These are phyloP conservation scores for Hypoxylon sp. DNA, from an alignment of 2,329 filamentous ascomycete genomes.

Conservation along the genomic window DNA sequence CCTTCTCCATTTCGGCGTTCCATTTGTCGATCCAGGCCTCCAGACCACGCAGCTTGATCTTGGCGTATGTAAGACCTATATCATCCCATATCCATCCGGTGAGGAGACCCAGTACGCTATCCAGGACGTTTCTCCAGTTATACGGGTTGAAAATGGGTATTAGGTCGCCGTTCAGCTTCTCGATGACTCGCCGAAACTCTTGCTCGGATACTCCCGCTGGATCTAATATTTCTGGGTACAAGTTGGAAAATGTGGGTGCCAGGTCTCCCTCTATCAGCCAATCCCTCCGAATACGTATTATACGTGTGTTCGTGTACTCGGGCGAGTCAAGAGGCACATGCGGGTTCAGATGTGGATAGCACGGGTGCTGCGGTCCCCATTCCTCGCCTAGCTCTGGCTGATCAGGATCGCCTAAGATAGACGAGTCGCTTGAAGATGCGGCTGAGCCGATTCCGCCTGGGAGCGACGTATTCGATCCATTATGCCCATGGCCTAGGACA, in stretches of 20 bases:
- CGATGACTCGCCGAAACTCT: slow-evolving; percentile 83
- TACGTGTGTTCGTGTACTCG: slow-evolving; percentile 79
- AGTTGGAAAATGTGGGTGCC: slow-evolving; percentile 90
- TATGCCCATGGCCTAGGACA: slow-evolving; percentile 51
- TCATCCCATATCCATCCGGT: slow-evolving; percentile 98
- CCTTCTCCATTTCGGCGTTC: slow-evolving; percentile 76
- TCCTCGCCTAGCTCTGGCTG: slow-evolving; percentile 74
- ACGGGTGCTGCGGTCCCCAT: slow-evolving; percentile 95
- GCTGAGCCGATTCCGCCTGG: slow-evolving; percentile 60
- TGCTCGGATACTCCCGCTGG: slow-evolving; percentile 81
- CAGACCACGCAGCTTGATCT: slow-evolving; percentile 71
- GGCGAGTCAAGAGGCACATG: slow-evolving; percentile 82
- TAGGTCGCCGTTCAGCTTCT: slow-evolving; percentile 81
- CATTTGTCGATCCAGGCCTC: slow-evolving; percentile 87
- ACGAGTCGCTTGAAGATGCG: slow-evolving; percentile 64
- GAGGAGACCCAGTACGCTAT: slow-evolving; percentile 78
- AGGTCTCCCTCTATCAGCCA: slow-evolving; percentile 91
- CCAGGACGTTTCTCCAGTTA: slow-evolving; percentile 77
- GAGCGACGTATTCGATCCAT: slow-evolving; percentile 56
- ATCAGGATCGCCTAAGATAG: slow-evolving; percentile 68
- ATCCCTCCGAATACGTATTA: slow-evolving; percentile 90
- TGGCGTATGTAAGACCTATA: slow-evolving; percentile 77
- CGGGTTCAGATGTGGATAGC: slow-evolving; percentile 91
- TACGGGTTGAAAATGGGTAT: slow-evolving; percentile 82
- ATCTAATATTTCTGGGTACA: slow-evolving; percentile 95